Conservation (phyloP, 164 flowering plant species). For the Vitis amurensis region DNA sequence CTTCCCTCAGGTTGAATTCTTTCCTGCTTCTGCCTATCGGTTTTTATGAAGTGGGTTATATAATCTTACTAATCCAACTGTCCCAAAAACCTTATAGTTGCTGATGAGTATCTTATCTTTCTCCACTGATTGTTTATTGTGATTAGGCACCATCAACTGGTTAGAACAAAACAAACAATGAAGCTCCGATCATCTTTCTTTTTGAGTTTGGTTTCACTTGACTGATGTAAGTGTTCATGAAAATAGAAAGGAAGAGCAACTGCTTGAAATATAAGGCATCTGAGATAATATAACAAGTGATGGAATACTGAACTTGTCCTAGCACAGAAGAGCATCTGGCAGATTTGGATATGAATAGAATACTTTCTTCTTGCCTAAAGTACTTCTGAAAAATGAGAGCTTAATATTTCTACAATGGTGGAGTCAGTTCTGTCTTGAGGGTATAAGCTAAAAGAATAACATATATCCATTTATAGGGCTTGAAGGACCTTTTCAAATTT, state of each 20-base stretch:
- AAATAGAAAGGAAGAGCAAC: not conserved
- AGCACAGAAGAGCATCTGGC: not conserved
- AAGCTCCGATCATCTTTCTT: not conserved
- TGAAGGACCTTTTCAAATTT: too few species aligned
- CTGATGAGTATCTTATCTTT: not conserved
- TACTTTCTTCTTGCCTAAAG: too few species aligned
- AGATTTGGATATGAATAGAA: too few species aligned
- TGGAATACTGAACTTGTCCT: not conserved
- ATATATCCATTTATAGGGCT: too few species aligned
- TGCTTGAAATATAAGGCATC: not conserved
- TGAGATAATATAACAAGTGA: not conserved
- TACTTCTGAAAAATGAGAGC: too few species aligned
- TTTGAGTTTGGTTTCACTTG: not conserved
- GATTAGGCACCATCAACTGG: too few species aligned
- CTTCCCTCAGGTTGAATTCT: not conserved
- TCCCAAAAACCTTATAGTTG: not conserved
- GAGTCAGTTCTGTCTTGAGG: too few species aligned
- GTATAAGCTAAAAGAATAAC: too few species aligned
- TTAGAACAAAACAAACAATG: not conserved
- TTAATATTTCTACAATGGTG: too few species aligned
- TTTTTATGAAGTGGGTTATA: not conserved
- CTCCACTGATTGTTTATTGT: too few species aligned
- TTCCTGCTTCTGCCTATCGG: not conserved
- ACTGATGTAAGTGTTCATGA: not conserved
- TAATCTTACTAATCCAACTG: too few species aligned